Evolutionary conservation across 768 basidiomycete species (phyloP).

Genomic region (Suillus sp.): DNA sequence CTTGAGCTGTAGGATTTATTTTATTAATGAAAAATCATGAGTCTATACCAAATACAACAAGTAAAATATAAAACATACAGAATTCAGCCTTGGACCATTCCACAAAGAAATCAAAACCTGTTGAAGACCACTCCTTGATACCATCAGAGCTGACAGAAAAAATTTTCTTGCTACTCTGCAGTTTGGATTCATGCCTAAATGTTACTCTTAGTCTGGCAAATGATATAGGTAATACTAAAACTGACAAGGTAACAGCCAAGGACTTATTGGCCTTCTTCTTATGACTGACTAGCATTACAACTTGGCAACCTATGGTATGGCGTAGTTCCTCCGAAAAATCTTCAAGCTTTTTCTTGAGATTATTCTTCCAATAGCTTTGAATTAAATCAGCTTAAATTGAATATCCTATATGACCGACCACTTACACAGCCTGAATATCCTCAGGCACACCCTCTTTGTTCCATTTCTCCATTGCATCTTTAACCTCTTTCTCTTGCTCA

Average conservation of each 20-base stretch:
- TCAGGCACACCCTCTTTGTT: not conserved
- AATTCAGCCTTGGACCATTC: not conserved
- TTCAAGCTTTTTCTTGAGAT: constrained; percentile 2
- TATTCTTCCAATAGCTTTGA: constrained; percentile 4
- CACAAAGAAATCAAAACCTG: not conserved
- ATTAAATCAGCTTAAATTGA: not conserved
- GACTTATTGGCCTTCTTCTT: not conserved
- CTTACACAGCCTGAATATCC: not conserved
- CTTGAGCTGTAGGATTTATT: not conserved
- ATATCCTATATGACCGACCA: not conserved
- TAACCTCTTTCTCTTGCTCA: not conserved
- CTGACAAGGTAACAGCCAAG: not conserved
- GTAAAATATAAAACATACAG: not conserved
- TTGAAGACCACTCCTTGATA: not conserved
- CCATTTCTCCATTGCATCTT: not conserved
- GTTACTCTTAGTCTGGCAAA: not conserved
- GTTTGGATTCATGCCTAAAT: not conserved
- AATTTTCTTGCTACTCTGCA: not conserved
- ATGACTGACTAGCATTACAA: not conserved
- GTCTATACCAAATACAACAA: not conserved
- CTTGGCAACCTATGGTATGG: not conserved
- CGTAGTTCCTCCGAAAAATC: not conserved
- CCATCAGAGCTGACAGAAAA: not conserved
- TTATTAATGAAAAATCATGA: not conserved
- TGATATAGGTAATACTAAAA: too few species aligned